phyloP scores from a whole-genome alignment of 495 filamentous ascomycete species.

The Aspergillus carlsbadensis region DNA sequence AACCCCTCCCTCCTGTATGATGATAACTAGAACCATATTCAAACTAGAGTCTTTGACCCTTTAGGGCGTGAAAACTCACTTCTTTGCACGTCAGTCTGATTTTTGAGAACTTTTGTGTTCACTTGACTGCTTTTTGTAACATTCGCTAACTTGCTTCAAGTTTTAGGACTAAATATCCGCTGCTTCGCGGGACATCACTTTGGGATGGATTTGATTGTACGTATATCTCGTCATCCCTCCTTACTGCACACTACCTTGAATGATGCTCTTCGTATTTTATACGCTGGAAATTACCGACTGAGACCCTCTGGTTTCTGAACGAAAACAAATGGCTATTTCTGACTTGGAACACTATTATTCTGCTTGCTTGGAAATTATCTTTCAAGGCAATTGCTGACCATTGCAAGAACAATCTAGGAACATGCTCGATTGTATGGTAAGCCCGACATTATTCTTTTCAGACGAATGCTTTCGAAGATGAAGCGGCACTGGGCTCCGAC shows the following conservation, averaged over 20 bases:
- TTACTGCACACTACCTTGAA: slow-evolving; percentile 26
- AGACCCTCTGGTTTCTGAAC: slow-evolving; percentile 70
- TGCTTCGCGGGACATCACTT: no score
- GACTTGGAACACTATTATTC: slow-evolving; percentile 40
- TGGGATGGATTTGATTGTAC: slow-evolving; percentile 20
- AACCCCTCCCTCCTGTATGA: slow-evolving; percentile 43
- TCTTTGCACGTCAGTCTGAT: slow-evolving; percentile 99
- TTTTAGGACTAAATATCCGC: slow-evolving; percentile 13
- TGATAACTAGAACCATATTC: slow-evolving; percentile 80
- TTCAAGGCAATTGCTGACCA: slow-evolving; percentile 25
- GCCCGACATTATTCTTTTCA: slow-evolving; percentile 19
- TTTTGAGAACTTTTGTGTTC: slow-evolving; percentile 13
- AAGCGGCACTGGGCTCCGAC: slow-evolving; percentile 99
- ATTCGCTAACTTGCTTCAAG: slow-evolving; percentile 30
- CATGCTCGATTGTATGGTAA: slow-evolving; percentile 25
- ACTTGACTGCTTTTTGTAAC: slow-evolving; percentile 13
- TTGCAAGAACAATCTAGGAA: slow-evolving; percentile 21
- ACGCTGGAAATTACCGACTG: slow-evolving; percentile 99
- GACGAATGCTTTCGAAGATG: slow-evolving; percentile 64
- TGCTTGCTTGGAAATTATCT: slow-evolving; percentile 1
- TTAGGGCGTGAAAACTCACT: slow-evolving; percentile 85
- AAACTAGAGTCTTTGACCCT: slow-evolving; percentile 99
- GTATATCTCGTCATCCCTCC: slow-evolving; percentile 13
- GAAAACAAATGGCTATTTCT: slow-evolving; percentile 91
- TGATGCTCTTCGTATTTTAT: slow-evolving; percentile 83